Conservation (phyloP, 2,329 filamentous ascomycete genomes). For the Lomentospora prolificans region DNA sequence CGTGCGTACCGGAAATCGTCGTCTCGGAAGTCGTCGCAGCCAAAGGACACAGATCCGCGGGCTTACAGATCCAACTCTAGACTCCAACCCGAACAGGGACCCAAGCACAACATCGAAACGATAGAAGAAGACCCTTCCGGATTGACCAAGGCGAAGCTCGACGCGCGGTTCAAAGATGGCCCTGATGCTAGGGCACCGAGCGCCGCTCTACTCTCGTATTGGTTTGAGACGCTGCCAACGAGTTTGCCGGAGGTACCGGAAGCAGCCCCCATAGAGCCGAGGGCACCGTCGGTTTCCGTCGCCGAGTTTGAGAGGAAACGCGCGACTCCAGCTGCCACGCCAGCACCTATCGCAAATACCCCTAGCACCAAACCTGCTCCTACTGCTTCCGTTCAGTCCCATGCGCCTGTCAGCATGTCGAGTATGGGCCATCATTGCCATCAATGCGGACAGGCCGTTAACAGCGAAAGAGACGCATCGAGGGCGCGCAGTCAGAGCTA, state of each 20-base stretch:
- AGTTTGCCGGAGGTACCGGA: neutral
- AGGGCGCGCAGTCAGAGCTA: neutral
- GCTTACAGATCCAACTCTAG: neutral
- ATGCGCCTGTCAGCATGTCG: neutral
- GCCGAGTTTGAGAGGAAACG: neutral
- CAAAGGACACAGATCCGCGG: neutral
- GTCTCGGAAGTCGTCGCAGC: neutral
- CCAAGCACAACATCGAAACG: neutral
- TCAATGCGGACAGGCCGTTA: neutral
- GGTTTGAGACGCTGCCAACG: slow-evolving; percentile 4
- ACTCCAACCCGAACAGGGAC: neutral
- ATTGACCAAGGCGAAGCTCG: neutral
- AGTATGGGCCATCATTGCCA: neutral
- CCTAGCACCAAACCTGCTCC: neutral
- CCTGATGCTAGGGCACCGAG: neutral
- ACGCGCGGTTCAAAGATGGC: slow-evolving; percentile 1
- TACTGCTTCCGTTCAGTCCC: too few relatives aligned
- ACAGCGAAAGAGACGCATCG: neutral
- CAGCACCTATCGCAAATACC: neutral
- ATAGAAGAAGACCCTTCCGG: neutral
- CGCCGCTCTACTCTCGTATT: slow-evolving; percentile 4
- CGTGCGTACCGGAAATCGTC: slow-evolving; percentile 1
- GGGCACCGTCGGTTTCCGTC: slow-evolving; percentile 1
- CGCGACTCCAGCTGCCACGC: neutral
- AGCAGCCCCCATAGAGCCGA: neutral